Conservation (phyloP, 2,329 filamentous ascomycete genomes). For the Zelopaecilomyces penicillatus region DNA sequence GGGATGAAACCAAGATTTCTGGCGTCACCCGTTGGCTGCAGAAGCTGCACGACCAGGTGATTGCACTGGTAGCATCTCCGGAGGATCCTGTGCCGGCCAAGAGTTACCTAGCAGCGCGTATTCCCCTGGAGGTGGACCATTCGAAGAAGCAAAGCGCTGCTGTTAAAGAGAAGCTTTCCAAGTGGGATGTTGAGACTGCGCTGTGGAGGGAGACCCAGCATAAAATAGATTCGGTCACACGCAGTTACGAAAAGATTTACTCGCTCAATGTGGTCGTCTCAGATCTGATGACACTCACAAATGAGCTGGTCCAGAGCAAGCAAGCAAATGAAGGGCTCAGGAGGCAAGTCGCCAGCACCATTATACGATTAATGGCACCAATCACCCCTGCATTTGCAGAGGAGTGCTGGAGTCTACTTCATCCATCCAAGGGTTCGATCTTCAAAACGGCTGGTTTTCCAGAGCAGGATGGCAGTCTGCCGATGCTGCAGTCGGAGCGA, state of each 20-base stretch:
- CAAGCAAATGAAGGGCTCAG: constrained; percentile 34
- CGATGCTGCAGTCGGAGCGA: constrained; percentile 40
- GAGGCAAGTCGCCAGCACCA: constrained; percentile 40
- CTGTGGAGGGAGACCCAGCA: constrained; percentile 61
- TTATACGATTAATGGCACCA: constrained; percentile 68
- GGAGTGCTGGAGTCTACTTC: constrained; percentile 64
- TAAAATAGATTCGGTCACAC: constrained; percentile 58
- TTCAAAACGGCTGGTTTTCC: constrained; percentile 52
- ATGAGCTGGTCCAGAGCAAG: constrained; percentile 46
- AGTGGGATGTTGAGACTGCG: constrained; percentile 38
- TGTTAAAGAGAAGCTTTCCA: constrained; percentile 22
- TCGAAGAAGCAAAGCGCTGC: constrained; percentile 19
- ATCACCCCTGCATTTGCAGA: constrained; percentile 74
- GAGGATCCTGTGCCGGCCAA: constrained; percentile 15
- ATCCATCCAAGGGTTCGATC: constrained; percentile 29
- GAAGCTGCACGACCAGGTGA: constrained; percentile 53
- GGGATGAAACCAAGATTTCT: constrained; percentile 75
- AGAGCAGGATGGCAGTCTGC: constrained; percentile 38
- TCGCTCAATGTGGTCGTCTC: constrained; percentile 77
- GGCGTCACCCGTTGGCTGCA: constrained; percentile 76
- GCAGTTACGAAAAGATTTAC: constrained; percentile 62
- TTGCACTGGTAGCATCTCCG: constrained; percentile 13
- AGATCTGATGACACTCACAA: constrained; percentile 74
- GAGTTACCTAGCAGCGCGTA: constrained; percentile 29
- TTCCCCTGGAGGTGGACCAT: constrained; percentile 1